These are phyloP conservation scores for Mrakia gelida DNA, from an alignment of 768 basidiomycete genomes.

Conservation along the genomic window DNA sequence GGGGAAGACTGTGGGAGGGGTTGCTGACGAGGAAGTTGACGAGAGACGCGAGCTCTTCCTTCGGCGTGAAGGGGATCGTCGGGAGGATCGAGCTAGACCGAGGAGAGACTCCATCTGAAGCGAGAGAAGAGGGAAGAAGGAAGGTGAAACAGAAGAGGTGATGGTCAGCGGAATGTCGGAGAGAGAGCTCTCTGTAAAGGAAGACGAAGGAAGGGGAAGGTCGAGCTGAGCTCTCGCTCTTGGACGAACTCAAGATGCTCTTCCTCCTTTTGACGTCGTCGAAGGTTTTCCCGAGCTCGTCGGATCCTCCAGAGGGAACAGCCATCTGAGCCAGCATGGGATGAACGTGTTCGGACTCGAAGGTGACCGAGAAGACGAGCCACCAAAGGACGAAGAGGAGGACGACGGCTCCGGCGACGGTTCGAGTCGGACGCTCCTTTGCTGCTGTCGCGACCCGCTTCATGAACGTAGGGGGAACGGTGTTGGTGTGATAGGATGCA, in stretches of 20 bases:
- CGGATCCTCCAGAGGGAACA: neutral
- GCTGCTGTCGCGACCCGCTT: neutral
- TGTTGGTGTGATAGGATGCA: slow-evolving; percentile 11
- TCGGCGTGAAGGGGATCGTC: neutral
- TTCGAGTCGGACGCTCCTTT: neutral
- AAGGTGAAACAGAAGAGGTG: neutral
- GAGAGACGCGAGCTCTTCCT: slow-evolving; percentile 9
- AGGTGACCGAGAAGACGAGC: slow-evolving; percentile 1
- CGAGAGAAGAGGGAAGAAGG: neutral
- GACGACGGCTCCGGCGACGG: neutral
- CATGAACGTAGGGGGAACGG: neutral
- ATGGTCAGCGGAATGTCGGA: neutral
- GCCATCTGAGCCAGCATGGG: neutral
- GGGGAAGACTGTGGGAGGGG: slow-evolving; percentile 1
- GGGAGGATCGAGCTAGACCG: neutral
- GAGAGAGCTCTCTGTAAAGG: neutral
- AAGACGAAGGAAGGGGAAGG: neutral
- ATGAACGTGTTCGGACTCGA: neutral
- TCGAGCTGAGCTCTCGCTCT: neutral
- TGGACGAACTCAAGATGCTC: neutral
- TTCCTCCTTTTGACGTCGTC: neutral
- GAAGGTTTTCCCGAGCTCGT: neutral
- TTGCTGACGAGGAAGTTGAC: neutral
- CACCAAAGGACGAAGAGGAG: neutral
- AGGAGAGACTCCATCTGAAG: neutral